Evolutionary conservation across 73 alveolate species (phyloP).

Genomic region (Paramecium biaurelia): DNA sequence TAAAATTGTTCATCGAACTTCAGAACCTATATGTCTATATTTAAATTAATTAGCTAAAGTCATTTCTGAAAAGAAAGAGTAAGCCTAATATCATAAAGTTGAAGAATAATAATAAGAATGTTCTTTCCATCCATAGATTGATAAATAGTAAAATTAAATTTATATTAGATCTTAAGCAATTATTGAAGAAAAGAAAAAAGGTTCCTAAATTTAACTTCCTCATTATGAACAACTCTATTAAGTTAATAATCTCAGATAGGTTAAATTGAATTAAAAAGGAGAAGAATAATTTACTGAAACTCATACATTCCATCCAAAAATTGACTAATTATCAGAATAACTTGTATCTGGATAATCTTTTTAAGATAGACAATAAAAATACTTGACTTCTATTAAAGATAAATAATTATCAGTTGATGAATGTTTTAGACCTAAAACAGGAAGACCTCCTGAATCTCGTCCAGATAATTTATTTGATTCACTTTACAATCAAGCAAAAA

Average conservation of each 20-base stretch:
- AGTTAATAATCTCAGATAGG: not conserved
- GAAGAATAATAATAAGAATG: not conserved
- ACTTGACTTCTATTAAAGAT: not conserved
- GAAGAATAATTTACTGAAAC: not conserved
- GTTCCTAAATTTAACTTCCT: not conserved
- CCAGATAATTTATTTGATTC: not conserved
- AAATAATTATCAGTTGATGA: not conserved
- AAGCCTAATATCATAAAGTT: not conserved
- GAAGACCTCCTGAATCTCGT: constrained; percentile 19
- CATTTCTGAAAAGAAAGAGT: not conserved
- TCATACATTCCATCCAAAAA: constrained; percentile 41
- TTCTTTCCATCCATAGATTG: constrained; percentile 19
- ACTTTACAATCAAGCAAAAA: not conserved
- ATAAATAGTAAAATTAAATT: not conserved
- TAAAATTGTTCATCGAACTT: not conserved
- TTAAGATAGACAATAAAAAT: constrained; percentile 18
- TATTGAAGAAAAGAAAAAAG: constrained; percentile 12
- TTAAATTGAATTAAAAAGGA: not conserved
- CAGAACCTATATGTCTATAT: not conserved
- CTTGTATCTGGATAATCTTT: not conserved
- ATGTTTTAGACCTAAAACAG: not conserved
- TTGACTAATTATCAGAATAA: not conserved
- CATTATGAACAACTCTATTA: constrained; percentile 21
- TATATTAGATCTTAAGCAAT: not conserved
- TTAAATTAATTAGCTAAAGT: not conserved